Evolutionary conservation across 169 alveolate species (phyloP).

Genomic region (Cryptosporidium bovis): DNA sequence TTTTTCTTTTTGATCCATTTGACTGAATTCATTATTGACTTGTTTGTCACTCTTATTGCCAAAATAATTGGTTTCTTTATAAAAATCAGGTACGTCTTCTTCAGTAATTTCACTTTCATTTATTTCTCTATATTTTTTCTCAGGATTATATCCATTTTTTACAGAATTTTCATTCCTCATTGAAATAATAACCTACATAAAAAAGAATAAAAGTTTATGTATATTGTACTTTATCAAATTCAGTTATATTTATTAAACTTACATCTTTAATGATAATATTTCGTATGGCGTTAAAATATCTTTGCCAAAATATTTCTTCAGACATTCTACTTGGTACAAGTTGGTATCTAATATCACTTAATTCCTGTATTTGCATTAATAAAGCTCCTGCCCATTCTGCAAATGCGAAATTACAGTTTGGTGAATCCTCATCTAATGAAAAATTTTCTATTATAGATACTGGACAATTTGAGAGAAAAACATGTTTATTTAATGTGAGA

Average conservation of each 20-base stretch:
- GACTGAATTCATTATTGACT: neutral
- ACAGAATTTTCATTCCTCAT: neutral
- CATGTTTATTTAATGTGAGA: slow-evolving; percentile 39
- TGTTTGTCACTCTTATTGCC: neutral
- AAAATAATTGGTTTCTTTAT: neutral
- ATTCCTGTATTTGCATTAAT: slow-evolving; percentile 55
- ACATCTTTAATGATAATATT: slow-evolving; percentile 64
- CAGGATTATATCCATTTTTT: slow-evolving; percentile 5
- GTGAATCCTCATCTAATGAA: slow-evolving; percentile 55
- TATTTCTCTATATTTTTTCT: slow-evolving; percentile 34
- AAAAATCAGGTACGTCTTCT: slow-evolving; percentile 32
- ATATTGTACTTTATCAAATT: neutral
- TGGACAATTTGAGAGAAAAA: slow-evolving; percentile 72
- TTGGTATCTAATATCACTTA: slow-evolving; percentile 71
- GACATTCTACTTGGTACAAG: slow-evolving; percentile 77
- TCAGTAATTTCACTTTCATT: slow-evolving; percentile 38
- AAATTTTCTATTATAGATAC: slow-evolving; percentile 36
- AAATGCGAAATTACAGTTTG: slow-evolving; percentile 6
- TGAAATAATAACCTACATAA: slow-evolving; percentile 31
- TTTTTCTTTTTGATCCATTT: neutral
- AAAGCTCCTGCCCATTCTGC: slow-evolving; percentile 77
- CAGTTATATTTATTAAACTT: slow-evolving; percentile 5
- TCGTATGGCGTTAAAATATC: slow-evolving; percentile 76
- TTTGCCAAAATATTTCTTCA: slow-evolving; percentile 77
- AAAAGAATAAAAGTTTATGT: neutral